Percentiles rank a stretch among this genome's conserved stretches.
Conservation (phyloP, 176 grass and related monocot species). For the Phragmites australis region DNA sequence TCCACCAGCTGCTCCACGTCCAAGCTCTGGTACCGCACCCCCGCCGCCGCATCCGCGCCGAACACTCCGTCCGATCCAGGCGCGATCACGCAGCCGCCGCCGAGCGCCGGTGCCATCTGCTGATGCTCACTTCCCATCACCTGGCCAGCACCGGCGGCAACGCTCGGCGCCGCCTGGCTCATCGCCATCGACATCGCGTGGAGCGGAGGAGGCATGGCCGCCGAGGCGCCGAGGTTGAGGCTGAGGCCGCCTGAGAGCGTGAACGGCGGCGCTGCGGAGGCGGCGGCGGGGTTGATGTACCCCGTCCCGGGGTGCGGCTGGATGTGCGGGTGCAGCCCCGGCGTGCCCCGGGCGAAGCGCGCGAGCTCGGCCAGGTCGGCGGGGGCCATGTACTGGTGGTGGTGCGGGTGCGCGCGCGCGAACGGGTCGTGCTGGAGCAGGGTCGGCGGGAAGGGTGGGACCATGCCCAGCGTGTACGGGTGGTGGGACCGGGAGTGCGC, state of each 20-base stretch:
- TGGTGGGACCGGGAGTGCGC: constrained; percentile 52
- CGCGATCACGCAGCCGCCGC: constrained; percentile 24
- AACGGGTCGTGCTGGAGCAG: constrained; percentile 52
- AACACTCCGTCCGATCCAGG: constrained; percentile 31
- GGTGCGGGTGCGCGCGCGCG: constrained; percentile 34
- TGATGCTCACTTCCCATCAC: constrained; percentile 23
- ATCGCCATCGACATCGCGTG: constrained; percentile 43
- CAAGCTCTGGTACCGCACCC: constrained; percentile 51
- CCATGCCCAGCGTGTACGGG: constrained; percentile 64
- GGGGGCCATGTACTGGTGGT: constrained; percentile 41
- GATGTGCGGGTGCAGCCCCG: constrained; percentile 62
- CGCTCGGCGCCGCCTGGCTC: constrained; percentile 9
- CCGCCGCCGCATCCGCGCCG: constrained; percentile 13
- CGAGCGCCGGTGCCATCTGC: constrained; percentile 19
- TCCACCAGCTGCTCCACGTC: constrained; percentile 66
- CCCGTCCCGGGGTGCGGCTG: constrained; percentile 51
- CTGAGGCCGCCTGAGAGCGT: constrained; percentile 51
- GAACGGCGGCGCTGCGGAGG: constrained; percentile 25
- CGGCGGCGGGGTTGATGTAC: constrained; percentile 31
- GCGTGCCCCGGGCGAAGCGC: constrained; percentile 56
- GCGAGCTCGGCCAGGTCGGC: constrained; percentile 63
- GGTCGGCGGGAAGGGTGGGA: constrained; percentile 42
- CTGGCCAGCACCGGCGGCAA: not conserved
- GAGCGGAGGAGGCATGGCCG: not conserved
- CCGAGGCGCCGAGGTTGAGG: constrained; percentile 54